Evolutionary conservation across 306 rosid genomes (phyloP).

Genomic region (Ochetophila trinervis): DNA sequence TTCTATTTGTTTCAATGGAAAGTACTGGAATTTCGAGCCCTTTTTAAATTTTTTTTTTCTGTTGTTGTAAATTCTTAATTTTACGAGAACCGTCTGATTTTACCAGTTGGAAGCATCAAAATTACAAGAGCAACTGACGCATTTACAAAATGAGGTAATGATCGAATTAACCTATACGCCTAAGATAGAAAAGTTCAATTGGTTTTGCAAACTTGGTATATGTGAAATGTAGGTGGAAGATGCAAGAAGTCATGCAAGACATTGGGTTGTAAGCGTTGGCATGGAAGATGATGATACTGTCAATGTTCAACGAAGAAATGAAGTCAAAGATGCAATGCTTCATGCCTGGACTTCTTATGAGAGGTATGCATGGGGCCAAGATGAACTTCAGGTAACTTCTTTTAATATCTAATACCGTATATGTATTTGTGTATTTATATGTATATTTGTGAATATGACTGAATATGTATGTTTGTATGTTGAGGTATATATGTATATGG

Average conservation of each 20-base stretch:
- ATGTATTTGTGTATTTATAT: too few relatives aligned
- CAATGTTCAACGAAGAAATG: slow-evolving; percentile 36
- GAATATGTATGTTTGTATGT: too few relatives aligned
- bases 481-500: too few relatives aligned
- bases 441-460: too few relatives aligned
- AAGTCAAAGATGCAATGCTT: slow-evolving; percentile 50
- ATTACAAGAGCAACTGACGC: background rate
- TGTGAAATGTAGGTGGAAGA: slow-evolving; percentile 38
- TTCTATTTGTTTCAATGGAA: background rate
- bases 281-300: slow-evolving; percentile 36
- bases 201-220: background rate
- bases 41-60: too few relatives aligned
- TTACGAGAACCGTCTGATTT: background rate
- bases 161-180: background rate
- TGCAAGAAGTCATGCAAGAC: slow-evolving; percentile 18
- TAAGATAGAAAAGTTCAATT: background rate
- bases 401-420: background rate
- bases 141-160: background rate
- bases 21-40: too few relatives aligned
- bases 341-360: slow-evolving; percentile 64
- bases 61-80: too few relatives aligned
- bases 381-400: slow-evolving; percentile 54
- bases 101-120: background rate
- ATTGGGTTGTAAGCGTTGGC: slow-evolving; percentile 10
- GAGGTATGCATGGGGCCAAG: slow-evolving; percentile 67